phyloP scores from a whole-genome alignment of 257 asterid species.

The Solanum ossicruentum region DNA sequence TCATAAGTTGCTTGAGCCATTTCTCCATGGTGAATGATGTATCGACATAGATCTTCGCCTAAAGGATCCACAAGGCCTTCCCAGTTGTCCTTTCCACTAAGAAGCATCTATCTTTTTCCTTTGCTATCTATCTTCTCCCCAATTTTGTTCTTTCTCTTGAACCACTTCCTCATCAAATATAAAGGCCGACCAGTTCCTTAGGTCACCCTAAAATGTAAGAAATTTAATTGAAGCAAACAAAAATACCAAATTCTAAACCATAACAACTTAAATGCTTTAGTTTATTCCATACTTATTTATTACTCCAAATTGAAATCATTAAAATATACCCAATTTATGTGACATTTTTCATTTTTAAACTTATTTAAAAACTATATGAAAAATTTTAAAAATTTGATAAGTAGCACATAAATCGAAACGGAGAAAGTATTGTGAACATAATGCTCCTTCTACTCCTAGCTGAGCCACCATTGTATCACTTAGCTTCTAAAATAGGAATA shows the following conservation, averaged over 20 bases:
- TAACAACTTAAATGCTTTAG: background rate
- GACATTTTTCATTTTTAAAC: no score
- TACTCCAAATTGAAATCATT: background rate
- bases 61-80: conserved; percentile 31
- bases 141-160: background rate
- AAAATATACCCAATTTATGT: background rate
- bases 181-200: no score
- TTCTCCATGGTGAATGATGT: conserved; percentile 33
- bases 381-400: no score
- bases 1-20: conserved; percentile 41
- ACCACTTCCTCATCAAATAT: background rate
- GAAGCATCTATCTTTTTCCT: conserved; percentile 30
- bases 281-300: background rate
- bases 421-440: background rate
- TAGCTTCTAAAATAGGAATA: background rate
- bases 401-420: no score
- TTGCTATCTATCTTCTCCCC: background rate
- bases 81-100: conserved; percentile 40
- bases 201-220: background rate
- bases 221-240: background rate
- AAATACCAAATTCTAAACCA: background rate
- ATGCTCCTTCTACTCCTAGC: background rate
- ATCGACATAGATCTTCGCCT: conserved; percentile 31
- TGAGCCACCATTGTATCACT: background rate
- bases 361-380: no score